Evolutionary conservation across 2,329 filamentous ascomycete genomes (phyloP).

Genomic region (Stachybotrys chartarum): DNA sequence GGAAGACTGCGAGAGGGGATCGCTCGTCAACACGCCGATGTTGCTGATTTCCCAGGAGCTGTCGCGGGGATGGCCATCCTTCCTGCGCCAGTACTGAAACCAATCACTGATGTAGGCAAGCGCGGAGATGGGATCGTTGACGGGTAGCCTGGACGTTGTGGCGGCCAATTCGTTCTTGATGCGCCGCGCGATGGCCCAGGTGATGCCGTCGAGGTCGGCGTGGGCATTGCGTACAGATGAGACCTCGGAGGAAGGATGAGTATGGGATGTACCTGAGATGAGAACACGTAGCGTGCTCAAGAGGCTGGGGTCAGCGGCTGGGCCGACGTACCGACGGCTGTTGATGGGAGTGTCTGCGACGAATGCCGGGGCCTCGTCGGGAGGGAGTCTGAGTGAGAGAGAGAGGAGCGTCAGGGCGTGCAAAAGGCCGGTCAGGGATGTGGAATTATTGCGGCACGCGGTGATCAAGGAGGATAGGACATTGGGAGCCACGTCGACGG

Average conservation of each 20-base stretch:
- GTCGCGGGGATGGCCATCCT: conserved; percentile 33
- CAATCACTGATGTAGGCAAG: conserved; percentile 37
- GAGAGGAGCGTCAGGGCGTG: conserved; percentile 37
- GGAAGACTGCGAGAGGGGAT: neutral
- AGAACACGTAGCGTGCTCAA: conserved; percentile 29
- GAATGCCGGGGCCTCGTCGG: conserved; percentile 24
- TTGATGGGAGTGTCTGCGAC: conserved; percentile 34
- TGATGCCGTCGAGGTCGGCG: conserved; percentile 13
- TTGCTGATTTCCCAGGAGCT: conserved; percentile 47
- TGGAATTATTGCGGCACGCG: conserved; percentile 30
- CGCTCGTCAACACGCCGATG: conserved; percentile 32
- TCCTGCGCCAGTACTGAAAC: conserved; percentile 28
- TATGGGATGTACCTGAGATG: conserved; percentile 27
- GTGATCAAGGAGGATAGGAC: conserved; percentile 24
- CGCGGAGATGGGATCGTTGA: conserved; percentile 35
- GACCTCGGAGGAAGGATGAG: conserved; percentile 16
- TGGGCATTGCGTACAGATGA: conserved; percentile 14
- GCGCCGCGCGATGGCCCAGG: conserved; percentile 35
- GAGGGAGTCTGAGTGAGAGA: conserved; percentile 28
- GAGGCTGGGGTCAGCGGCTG: conserved; percentile 17
- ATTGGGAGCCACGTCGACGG: conserved; percentile 25
- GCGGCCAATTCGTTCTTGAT: conserved; percentile 27
- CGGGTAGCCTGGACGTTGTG: conserved; percentile 25
- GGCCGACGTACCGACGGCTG: conserved; percentile 30
- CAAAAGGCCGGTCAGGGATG: conserved; percentile 42